These are phyloP conservation scores for Spatholobus suberectus DNA, from an alignment of 306 rosid species.

Conservation along the genomic window DNA sequence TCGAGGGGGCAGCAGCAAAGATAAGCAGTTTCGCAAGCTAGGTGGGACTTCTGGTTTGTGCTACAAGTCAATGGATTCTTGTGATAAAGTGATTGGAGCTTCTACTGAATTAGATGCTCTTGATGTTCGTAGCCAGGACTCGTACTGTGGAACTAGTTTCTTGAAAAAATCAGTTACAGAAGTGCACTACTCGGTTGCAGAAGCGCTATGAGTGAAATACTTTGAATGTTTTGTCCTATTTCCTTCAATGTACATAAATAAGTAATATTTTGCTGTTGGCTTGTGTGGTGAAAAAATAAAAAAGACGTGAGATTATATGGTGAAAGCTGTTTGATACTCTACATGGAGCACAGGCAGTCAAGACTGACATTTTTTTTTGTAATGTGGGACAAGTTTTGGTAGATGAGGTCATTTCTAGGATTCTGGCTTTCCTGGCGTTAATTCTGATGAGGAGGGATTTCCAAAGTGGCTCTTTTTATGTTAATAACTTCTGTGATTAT, in stretches of 20 bases:
- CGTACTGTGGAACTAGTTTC: slow-evolving; percentile 73
- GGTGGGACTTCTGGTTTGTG: slow-evolving; percentile 48
- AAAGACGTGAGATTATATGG: slow-evolving; percentile 10
- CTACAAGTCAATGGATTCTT: slow-evolving; percentile 18
- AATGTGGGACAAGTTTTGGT: slow-evolving; percentile 9
- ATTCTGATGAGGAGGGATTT: not conserved
- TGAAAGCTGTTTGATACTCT: slow-evolving; percentile 5
- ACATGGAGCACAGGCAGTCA: slow-evolving; percentile 6
- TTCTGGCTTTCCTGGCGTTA: not conserved
- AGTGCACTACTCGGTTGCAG: slow-evolving; percentile 75
- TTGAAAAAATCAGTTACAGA: slow-evolving; percentile 62
- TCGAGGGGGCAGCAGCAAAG: slow-evolving; percentile 63
- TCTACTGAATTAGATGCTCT: slow-evolving; percentile 50
- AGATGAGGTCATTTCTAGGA: not conserved
- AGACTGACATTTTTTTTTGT: slow-evolving; percentile 13
- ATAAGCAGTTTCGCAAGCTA: slow-evolving; percentile 62
- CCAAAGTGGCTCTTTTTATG: not conserved
- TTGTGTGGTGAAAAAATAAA: not conserved
- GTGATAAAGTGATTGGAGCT: slow-evolving; percentile 33
- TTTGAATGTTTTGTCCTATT: slow-evolving; percentile 1
- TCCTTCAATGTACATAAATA: slow-evolving; percentile 60
- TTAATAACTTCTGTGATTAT: not conserved
- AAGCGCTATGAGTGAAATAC: slow-evolving; percentile 58
- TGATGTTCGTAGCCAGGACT: slow-evolving; percentile 62
- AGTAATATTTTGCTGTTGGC: slow-evolving; percentile 16